phyloP scores from a whole-genome alignment of 306 rosid genomes.

The Cucumis melo region DNA sequence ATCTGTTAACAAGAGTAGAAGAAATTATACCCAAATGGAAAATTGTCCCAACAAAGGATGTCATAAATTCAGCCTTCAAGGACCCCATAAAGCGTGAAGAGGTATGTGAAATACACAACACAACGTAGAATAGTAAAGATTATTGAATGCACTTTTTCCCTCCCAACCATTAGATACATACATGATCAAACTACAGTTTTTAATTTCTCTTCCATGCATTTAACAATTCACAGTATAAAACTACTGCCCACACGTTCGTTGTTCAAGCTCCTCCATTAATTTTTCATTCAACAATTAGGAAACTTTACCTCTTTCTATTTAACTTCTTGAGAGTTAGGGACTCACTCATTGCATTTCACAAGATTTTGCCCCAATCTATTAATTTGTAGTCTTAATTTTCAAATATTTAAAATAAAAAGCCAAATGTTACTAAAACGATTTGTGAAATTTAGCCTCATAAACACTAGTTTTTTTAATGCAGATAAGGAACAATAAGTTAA shows the following conservation, averaged over 20 bases:
- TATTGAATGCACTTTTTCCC: not conserved
- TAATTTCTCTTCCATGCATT: not conserved
- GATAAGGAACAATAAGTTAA: constrained; percentile 69
- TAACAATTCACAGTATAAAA: not conserved
- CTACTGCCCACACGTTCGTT: not conserved
- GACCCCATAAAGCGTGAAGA: constrained; percentile 52
- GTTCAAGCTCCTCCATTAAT: not conserved
- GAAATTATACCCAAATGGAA: constrained; percentile 73
- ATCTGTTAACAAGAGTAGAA: constrained; percentile 42
- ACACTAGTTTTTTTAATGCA: not conserved
- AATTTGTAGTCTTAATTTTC: no score
- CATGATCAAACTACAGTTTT: not conserved
- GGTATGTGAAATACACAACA: constrained; percentile 17
- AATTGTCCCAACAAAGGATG: constrained; percentile 70
- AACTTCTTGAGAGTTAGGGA: not conserved
- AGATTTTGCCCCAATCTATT: no score
- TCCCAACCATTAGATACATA: not conserved
- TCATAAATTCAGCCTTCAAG: constrained; percentile 57
- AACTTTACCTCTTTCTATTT: not conserved
- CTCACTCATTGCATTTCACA: no score
- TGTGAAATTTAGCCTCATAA: no score
- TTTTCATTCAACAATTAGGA: not conserved
- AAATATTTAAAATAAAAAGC: no score
- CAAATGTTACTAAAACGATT: no score
- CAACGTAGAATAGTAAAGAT: not conserved